Base-by-base conservation (phyloP, 75 land plant species). In the Selaginella tamariscina region DNA sequence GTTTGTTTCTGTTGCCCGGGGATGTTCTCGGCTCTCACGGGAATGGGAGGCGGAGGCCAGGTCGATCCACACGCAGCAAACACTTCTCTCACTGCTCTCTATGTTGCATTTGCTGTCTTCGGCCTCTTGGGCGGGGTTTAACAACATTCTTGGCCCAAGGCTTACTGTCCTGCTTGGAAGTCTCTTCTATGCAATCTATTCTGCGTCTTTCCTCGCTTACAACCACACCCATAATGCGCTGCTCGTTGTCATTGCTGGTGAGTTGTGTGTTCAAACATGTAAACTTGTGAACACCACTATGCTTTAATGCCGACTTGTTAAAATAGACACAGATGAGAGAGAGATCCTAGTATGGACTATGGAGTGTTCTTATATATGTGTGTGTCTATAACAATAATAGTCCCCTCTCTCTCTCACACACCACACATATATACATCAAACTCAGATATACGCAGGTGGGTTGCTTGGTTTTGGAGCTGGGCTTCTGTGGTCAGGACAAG, bases 1-100 rank as follows among this genome's bases (percentile, higher is more conserved):
- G 62, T 59, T 5, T 59, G 62, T n/a, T 59, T 59, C 62, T 59
- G 62, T 23, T 59, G 62, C 62, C 26, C 62, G 26, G 62, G 62
- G 24, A 59, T 59, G 62, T 59, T 59, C 62, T 23, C 21, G 23
- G 23, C 26, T 2, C 62, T 59, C 21, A 59, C 21, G 8, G 62
- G 62, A n/a, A 59, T 59, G 62, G 62, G 62, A 2, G 62, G 62
- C 21, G 62, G 62, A 2, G 24, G 26, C 26, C 62, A 59, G 26
- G 62, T 59, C 62, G 62, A 59, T 59, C 62, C 21, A 2, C 26
- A 21, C 26, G 62, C 27, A 2, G 26, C 27, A 2, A 59, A 59
- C 23, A 5, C 9, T 8, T 2, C 62, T 5, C 21, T 21, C 62
- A 59, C 62, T 8, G 62, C 62, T 2, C 26, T 59, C 27, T 59